Percentiles rank a stretch among this genome's conserved stretches.
Conservation (phyloP, 805 yeast species). For the Yamadazyma akitaensis region DNA sequence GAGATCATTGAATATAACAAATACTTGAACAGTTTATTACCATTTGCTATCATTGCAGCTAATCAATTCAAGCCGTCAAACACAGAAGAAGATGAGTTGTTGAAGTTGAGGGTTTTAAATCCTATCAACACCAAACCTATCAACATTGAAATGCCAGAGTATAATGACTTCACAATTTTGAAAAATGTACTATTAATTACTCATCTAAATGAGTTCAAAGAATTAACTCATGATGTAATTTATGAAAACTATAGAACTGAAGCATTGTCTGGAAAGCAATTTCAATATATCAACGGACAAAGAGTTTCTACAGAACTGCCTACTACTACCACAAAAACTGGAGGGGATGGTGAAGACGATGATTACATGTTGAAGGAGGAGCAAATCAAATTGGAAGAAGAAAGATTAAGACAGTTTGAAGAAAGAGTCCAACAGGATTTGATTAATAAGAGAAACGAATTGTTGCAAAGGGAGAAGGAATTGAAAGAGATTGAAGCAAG, state of each 20-base stretch:
- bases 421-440: constrained; percentile 87
- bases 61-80: constrained; percentile 51
- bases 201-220: constrained; percentile 85
- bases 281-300: constrained; percentile 30
- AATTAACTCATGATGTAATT: constrained; percentile 78
- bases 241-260: constrained; percentile 90
- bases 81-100: constrained; percentile 35
- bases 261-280: constrained; percentile 65
- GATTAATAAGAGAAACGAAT: constrained; percentile 74
- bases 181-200: constrained; percentile 78
- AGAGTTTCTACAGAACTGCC: constrained; percentile 1
- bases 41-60: constrained; percentile 69
- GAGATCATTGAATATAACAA: constrained; percentile 65
- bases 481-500: constrained; percentile 76
- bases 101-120: constrained; percentile 52
- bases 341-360: constrained; percentile 14
- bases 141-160: constrained; percentile 67
- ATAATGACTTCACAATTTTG: constrained; percentile 76
- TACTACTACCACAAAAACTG: constrained; percentile 7
- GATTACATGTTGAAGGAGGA: constrained; percentile 68
- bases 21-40: constrained; percentile 59
- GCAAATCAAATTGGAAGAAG: constrained; percentile 86
- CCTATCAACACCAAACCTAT: constrained; percentile 50
- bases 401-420: constrained; percentile 80
- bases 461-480: constrained; percentile 81